Conservation (phyloP, 2,329 filamentous ascomycete genomes). For the Colletotrichum incanum region DNA sequence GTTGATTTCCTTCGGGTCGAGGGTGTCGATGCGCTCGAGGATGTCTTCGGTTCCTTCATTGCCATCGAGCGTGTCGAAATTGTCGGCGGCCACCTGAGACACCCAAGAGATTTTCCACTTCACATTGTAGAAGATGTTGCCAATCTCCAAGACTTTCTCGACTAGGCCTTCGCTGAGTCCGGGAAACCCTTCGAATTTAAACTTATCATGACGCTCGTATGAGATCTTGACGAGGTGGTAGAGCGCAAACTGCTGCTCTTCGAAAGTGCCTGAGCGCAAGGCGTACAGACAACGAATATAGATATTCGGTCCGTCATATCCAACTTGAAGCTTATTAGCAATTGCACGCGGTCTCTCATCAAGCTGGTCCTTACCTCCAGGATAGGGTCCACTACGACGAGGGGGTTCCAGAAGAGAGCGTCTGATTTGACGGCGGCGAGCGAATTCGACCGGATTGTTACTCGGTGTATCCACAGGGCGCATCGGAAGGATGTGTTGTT, state of each 20-base stretch:
- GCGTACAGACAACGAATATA: constrained; percentile 91
- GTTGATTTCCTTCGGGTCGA: constrained; percentile 70
- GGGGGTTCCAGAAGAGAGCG: constrained; percentile 45
- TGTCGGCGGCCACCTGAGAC: constrained; percentile 57
- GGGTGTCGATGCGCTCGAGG: constrained; percentile 78
- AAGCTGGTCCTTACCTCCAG: constrained; percentile 70
- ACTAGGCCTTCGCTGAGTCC: constrained; percentile 90
- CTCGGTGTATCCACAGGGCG: constrained; percentile 83
- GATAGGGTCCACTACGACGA: constrained; percentile 53
- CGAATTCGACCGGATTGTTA: constrained; percentile 80
- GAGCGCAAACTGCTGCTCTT: constrained; percentile 92
- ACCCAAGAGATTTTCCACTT: constrained; percentile 85
- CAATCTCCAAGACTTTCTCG: constrained; percentile 86
- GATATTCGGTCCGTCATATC: constrained; percentile 87
- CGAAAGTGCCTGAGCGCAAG: constrained; percentile 82
- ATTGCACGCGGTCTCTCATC: too few relatives aligned
- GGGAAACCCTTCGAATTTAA: constrained; percentile 93
- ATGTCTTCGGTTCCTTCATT: constrained; percentile 66
- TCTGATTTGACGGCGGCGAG: constrained; percentile 66
- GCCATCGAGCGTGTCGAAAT: constrained; percentile 62
- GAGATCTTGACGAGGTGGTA: constrained; percentile 97
- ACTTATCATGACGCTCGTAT: constrained; percentile 94
- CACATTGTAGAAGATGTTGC: constrained; percentile 84
- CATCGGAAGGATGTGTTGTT: constrained; percentile 74
- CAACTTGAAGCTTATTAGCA: constrained; percentile 54